Evolutionary conservation across 2,329 filamentous ascomycete genomes (phyloP).

Genomic region (Madurella mycetomatis): DNA sequence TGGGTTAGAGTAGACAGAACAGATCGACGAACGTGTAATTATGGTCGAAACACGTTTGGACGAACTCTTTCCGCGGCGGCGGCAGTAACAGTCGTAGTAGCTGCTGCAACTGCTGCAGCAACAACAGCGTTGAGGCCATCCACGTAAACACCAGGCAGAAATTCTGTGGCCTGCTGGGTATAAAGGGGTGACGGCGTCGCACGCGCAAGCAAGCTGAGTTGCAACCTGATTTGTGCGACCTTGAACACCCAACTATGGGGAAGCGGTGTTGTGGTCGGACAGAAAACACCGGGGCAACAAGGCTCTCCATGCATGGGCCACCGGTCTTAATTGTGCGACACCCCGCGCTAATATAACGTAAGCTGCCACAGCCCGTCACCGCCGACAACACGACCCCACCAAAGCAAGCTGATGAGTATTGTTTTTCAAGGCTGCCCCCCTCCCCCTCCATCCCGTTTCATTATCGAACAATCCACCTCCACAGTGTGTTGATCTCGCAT

Average conservation of each 20-base stretch:
- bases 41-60: not conserved
- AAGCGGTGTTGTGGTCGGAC: not conserved
- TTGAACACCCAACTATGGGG: slow-evolving; percentile 1
- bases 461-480: slow-evolving; percentile 13
- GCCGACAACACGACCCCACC: slow-evolving; percentile 22
- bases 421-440: slow-evolving; percentile 18
- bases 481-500: slow-evolving; percentile 1
- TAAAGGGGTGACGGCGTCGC: not conserved
- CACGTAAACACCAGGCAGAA: slow-evolving; percentile 12
- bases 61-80: too few species aligned
- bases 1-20: slow-evolving; percentile 24
- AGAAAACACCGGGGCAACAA: not conserved
- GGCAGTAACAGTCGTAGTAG: too few species aligned
- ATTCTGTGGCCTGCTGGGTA: slow-evolving; percentile 7
- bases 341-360: slow-evolving; percentile 3
- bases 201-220: not conserved
- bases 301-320: slow-evolving; percentile 1
- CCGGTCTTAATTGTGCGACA: not conserved
- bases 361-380: slow-evolving; percentile 14
- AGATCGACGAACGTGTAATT: slow-evolving; percentile 13
- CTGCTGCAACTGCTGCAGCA: too few species aligned
- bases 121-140: too few species aligned
- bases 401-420: slow-evolving; percentile 13
- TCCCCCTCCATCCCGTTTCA: slow-evolving; percentile 22
- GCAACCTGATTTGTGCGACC: not conserved